Conservation (phyloP, 1,284 basidiomycete genomes). For the Chalciporus piperatoides region DNA sequence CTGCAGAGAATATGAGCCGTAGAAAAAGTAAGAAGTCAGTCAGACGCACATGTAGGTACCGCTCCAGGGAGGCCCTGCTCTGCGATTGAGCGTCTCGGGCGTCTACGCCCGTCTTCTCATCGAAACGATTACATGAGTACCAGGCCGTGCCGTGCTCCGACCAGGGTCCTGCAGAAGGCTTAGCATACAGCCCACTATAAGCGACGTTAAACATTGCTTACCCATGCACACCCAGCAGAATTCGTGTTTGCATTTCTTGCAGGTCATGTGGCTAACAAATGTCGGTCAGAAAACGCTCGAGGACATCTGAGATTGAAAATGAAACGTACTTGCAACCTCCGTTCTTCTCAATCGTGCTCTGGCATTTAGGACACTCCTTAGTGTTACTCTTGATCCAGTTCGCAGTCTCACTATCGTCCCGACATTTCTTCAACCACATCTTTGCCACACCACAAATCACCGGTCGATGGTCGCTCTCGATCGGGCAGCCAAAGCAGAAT, state of each 20-base stretch:
- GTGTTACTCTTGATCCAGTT: conserved; percentile 99
- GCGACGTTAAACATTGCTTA: conserved; percentile 36
- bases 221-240: conserved; percentile 84
- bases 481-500: conserved; percentile 90
- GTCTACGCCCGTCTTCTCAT: conserved; percentile 87
- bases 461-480: conserved; percentile 87
- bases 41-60: conserved; percentile 87
- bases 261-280: conserved; percentile 87
- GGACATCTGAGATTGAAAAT: not conserved
- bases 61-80: conserved; percentile 86
- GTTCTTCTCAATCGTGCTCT: conserved; percentile 99
- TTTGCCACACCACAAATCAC: conserved; percentile 86
- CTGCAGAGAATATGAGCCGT: conserved; percentile 38
- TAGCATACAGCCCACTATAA: not conserved
- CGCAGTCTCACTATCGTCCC: conserved; percentile 96
- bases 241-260: conserved; percentile 96
- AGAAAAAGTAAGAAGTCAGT: not conserved
- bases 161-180: conserved; percentile 70
- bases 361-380: conserved; percentile 94
- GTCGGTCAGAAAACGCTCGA: conserved; percentile 3
- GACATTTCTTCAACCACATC: conserved; percentile 97
- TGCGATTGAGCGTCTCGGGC: conserved; percentile 88
- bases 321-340: conserved; percentile 94
- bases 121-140: conserved; percentile 98
- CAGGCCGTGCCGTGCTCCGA: conserved; percentile 95